Conservation (phyloP, 805 yeast species). For the Kuraishia ogatae region DNA sequence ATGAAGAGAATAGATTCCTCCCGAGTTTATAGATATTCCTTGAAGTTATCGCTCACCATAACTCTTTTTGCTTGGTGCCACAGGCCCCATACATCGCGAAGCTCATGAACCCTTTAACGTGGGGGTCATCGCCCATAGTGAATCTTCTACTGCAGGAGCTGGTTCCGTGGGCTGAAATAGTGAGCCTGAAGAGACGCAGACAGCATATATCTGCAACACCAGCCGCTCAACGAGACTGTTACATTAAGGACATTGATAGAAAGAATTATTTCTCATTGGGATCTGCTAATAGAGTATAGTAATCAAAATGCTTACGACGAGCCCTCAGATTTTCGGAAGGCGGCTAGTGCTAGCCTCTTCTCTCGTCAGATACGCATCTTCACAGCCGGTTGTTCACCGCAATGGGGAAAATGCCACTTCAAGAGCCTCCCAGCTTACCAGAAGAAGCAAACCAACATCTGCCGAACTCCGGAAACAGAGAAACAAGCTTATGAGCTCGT, state of each 20-base stretch:
- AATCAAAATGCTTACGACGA: background rate
- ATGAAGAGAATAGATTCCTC: too few species aligned
- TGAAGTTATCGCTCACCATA: too few species aligned
- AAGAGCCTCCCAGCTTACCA: background rate
- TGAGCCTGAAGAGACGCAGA: background rate
- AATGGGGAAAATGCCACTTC: background rate
- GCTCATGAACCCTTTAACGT: background rate
- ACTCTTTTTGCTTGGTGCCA: too few species aligned
- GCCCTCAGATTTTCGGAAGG: background rate
- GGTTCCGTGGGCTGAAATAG: too few species aligned
- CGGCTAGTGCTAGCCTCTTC: background rate
- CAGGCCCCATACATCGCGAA: too few species aligned
- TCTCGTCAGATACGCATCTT: background rate
- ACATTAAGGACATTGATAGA: too few species aligned
- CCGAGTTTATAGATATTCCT: too few species aligned
- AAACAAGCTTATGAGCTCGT: conserved; percentile 26
- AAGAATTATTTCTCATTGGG: too few species aligned
- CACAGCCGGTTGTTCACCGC: background rate
- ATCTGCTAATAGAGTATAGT: too few species aligned
- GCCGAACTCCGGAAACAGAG: conserved; percentile 18
- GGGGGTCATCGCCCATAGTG: background rate
- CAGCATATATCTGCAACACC: background rate
- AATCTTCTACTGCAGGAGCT: background rate
- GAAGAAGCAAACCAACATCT: background rate
- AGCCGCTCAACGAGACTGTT: too few species aligned